Evolutionary conservation across 345 rosid genomes (phyloP), one percentile per base, ranked within the genome.

Genomic region (Firmiana major): DNA sequence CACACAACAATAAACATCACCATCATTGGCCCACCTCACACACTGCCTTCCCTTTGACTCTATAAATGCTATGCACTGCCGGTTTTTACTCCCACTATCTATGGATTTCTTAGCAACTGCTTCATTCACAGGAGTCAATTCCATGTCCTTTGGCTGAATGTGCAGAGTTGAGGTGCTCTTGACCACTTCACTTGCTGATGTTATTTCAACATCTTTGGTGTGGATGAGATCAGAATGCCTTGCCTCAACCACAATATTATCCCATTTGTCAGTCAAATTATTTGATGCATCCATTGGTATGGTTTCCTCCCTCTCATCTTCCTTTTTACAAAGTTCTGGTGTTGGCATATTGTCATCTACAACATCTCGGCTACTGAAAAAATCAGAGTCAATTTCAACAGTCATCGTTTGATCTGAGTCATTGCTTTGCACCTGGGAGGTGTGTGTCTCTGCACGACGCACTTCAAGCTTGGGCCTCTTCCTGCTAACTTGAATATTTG

Each of bases 1-100:
- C 78, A 97, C 97, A 82, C 99, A 97, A 60, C 99, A 97, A 77
- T 91, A 94, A 69, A 91, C 89, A 85, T 97, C 99, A 21, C 99
- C 98, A 38, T 97, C 98, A 63, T 97, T 97, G 34, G 98, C 99
- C 90, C 94, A 94, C 87, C 99, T 92, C 79, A 94, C 97, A 71
- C 99, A 97, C 82, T 91, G 98, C 73, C 99, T 90, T 84, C 96
- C 97, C 81, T 97, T 97, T 0, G 98, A 82, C 83, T 97, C 98
- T 69, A 97, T 93, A 83, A 88, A 97, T 63, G 99, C 99, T 81
- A 77, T 79, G 79, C 99, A 97, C 75, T 90, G 99, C 65, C 90
- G 89, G 80, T 89, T 94, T 84, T 88, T 92, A 78, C 80, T 88
- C 63, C 92, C 91, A 72, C 80, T 70, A 78, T 88, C 95, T 75